Percentiles rank a stretch among this genome's conserved stretches.
Conservation (phyloP, 768 basidiomycete genomes). For the Podaxis mareebaensis region DNA sequence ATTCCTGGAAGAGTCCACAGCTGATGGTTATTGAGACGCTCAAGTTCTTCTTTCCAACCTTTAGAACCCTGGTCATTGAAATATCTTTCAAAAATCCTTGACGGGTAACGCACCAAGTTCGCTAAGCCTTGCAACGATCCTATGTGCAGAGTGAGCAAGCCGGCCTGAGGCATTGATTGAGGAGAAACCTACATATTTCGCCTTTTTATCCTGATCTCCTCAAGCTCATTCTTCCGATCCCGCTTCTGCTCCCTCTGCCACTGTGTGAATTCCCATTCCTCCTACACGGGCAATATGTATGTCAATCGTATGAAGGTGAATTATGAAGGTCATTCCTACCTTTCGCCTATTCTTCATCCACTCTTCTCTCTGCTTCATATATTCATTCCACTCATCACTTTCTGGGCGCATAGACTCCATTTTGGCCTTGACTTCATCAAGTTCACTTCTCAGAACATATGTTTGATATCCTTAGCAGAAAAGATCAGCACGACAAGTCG, state of each 20-base stretch:
- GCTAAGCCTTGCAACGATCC: constrained; percentile 20
- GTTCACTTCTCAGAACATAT: constrained; percentile 9
- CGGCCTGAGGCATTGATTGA: not conserved
- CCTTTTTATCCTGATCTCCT: constrained; percentile 17
- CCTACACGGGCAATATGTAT: not conserved
- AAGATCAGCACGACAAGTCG: not conserved
- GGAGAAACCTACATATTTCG: constrained; percentile 17
- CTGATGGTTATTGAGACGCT: constrained; percentile 3
- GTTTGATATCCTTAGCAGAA: constrained; percentile 1
- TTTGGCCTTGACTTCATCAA: not conserved
- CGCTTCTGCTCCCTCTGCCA: constrained; percentile 8
- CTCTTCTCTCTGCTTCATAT: not conserved
- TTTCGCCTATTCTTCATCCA: not conserved
- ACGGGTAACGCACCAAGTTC: constrained; percentile 13
- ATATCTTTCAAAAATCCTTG: not conserved
- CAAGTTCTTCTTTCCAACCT: constrained; percentile 15
- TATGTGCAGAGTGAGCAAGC: not conserved
- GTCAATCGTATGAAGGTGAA: not conserved
- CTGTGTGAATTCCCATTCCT: constrained; percentile 2
- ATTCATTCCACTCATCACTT: constrained; percentile 1
- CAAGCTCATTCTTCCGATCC: constrained; percentile 15
- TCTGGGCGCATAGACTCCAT: not conserved
- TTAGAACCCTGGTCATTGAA: not conserved
- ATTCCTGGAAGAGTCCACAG: constrained; percentile 22
- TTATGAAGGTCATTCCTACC: not conserved